Base-by-base conservation (phyloP, 2,329 filamentous ascomycete species). In the Penicillium sp. region DNA sequence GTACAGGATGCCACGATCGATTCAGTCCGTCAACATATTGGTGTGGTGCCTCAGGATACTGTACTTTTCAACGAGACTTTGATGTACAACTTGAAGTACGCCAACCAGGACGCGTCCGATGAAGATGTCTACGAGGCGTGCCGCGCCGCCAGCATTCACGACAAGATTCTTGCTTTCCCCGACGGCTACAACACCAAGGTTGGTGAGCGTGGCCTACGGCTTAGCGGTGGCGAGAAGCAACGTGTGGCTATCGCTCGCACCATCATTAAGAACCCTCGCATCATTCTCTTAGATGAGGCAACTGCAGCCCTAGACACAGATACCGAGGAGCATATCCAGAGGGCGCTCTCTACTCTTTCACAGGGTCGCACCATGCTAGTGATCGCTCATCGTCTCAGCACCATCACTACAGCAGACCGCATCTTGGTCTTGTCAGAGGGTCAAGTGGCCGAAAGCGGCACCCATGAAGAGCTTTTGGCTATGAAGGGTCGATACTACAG, bases 31-130 rank as follows among this genome's bases (percentile, higher is more conserved):
- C 84, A 85, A 57, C 89, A 92, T 71, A 97, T 99, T 67, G 94
- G 94, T 24, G 93, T 99, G 42, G 94, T 99, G 7, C 94, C 94
- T 1, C 94, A 99, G 73, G 94, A 99, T 68, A 97, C 93, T 5
- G 89, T 96, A 6, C 80, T 97, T 43, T 97, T 97, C 82, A 96
- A 96, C 72, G 92, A 96, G 72, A 89, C 89, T 1, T 78, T 97
- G 61, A 94, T 96, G 90, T 96, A 96, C 77, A 97, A 97, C 70
- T 79, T 97, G 59, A 89, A 87, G 71, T 96, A 97, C 70, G 92
- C 92, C 57, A 93, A 93, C 61, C 89, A 90, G 42, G 74, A 82
- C 29, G 91, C 89, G 11, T 89, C 89, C 0, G 87, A 95, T 57
- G 89, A 93, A 63, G 86, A 96, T 29, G 86, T 96, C 2, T 89